These are phyloP conservation scores for Alternaria gaisen DNA, from an alignment of 2,329 filamentous ascomycete species.

Conservation along the genomic window DNA sequence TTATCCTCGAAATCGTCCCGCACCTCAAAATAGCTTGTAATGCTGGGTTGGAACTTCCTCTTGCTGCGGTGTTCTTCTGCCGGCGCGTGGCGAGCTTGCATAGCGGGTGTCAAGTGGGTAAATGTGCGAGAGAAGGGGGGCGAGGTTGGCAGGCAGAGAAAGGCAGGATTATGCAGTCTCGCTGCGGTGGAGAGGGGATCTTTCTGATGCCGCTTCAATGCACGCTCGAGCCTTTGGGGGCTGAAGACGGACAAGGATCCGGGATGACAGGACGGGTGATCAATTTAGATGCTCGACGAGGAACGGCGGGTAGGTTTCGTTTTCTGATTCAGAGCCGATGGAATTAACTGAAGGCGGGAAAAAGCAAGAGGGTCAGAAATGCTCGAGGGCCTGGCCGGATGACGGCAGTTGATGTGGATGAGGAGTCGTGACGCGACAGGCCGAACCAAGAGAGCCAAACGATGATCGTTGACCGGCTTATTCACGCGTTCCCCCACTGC, in stretches of 20 bases:
- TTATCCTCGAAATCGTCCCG: conserved; percentile 31
- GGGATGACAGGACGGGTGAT: conserved; percentile 30
- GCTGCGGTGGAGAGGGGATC: conserved; percentile 20
- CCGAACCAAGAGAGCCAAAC: conserved; percentile 9
- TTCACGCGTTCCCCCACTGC: conserved; percentile 19
- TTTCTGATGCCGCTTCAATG: conserved; percentile 32
- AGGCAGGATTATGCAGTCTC: conserved; percentile 12
- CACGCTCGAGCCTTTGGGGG: conserved; percentile 32
- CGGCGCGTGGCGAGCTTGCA: conserved; percentile 19
- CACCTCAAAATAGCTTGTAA: conserved; percentile 55
- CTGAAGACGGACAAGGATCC: conserved; percentile 19
- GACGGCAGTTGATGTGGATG: conserved; percentile 22
- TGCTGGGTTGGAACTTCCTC: conserved; percentile 56
- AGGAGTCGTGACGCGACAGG: conserved; percentile 26
- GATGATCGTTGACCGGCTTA: conserved; percentile 19
- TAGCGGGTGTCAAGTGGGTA: conserved; percentile 15
- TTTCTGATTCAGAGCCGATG: conserved; percentile 9
- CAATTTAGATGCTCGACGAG: conserved; percentile 27
- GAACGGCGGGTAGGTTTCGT: conserved; percentile 30
- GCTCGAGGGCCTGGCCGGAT: conserved; percentile 5
- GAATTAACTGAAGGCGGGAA: conserved; percentile 1
- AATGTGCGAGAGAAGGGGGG: conserved; percentile 1
- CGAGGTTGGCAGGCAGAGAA: neutral
- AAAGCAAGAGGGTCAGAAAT: neutral
- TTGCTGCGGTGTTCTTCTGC: conserved; percentile 50